Conservation (phyloP, 441 rosid species). For the Euphorbia celastroides region DNA sequence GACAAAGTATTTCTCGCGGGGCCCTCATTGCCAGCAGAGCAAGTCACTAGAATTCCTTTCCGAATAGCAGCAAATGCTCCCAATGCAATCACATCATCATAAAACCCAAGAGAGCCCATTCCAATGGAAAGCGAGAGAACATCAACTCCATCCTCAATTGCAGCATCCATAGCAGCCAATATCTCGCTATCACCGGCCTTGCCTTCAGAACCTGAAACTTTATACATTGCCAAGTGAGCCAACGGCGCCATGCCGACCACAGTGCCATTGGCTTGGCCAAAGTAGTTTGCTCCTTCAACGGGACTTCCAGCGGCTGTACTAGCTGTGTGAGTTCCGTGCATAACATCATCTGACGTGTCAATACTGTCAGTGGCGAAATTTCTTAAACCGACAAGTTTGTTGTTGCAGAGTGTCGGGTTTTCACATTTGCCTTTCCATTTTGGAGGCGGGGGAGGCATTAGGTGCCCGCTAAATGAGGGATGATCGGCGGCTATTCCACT, state of each 20-base stretch:
- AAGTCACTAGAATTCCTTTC: background rate
- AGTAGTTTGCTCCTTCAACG: background rate
- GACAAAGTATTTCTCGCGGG: background rate
- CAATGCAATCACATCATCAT: background rate
- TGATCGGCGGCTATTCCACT: constrained; percentile 17
- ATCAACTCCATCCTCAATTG: background rate
- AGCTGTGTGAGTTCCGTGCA: background rate
- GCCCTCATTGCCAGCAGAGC: background rate
- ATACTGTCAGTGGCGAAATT: background rate
- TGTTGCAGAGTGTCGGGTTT: background rate
- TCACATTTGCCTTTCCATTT: background rate
- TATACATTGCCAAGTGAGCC: background rate
- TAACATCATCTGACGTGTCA: background rate
- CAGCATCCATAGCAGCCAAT: background rate
- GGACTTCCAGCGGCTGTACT: background rate
- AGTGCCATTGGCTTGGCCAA: background rate
- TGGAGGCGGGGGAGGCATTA: background rate
- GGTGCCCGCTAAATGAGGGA: background rate
- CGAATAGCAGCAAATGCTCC: background rate
- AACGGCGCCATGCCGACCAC: background rate
- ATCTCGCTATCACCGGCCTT: background rate
- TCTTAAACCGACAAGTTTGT: background rate
- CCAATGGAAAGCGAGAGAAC: background rate
- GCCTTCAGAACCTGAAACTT: background rate
- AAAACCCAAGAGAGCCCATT: background rate